Evolutionary conservation across 768 basidiomycete genomes (phyloP), one percentile per base, ranked within the genome.

Genomic region (Sporobolomyces roseus): DNA sequence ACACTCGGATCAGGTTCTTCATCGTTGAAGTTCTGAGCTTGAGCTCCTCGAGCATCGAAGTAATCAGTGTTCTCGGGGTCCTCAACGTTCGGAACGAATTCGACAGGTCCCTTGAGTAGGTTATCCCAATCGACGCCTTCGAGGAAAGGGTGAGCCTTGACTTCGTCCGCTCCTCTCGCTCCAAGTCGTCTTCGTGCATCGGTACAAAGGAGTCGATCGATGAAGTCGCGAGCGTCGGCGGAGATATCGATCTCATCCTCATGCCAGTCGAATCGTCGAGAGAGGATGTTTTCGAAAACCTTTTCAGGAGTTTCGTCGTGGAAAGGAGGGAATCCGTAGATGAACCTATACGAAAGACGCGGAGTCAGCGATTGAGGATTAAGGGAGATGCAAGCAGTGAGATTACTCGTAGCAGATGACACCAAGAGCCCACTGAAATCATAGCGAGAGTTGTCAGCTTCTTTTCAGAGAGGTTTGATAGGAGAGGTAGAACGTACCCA

Each of bases 31-130:
- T 90, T 80, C 76, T 92, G 90, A 35, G 88, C 85, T 50, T 90
- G 85, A 21, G 94, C 94, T 5, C 96, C 96, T 50, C 96, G 87
- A 68, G 93, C 85, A 80, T 99, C 96, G 75, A 99, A 99, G 80
- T 99, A 99, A 78, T 99, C 96, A n/a, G 96, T 99, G 27, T 92
- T 94, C 80, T 97, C 93, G 6, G 93, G 93, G 79, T 98, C 93
- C 19, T 88, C 85, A 38, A 96, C 86, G 76, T 93, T 89, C 53
- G 96, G 96, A 59, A 98, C 91, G 81, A 99, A 99, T 46, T 74
- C 73, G 61, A 66, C 72, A 1, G 61, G 61, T 17, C 66, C 65
- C 35, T 43, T 58, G 12, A 90, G 90, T 61, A 99, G 86, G 66
- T 88, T 88, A 64, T 90, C 86, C 96, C 96, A 99, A 69, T 97